A percentile compares a stretch with the other conserved stretches of the same genome.
Evolutionary conservation across 2,329 filamentous ascomycete species (phyloP).

Genomic region (Fusarium annulatum): DNA sequence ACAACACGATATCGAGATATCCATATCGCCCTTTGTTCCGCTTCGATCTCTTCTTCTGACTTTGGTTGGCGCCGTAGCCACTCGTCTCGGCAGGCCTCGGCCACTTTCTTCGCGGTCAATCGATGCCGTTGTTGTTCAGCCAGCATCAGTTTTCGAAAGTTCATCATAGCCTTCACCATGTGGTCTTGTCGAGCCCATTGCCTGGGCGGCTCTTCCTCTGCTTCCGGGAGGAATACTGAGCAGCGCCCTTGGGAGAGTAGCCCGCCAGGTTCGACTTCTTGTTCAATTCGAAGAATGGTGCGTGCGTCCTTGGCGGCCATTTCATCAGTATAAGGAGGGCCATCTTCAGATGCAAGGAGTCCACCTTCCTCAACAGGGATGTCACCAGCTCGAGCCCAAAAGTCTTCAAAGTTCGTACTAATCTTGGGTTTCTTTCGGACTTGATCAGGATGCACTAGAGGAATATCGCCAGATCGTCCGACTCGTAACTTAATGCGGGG

Average conservation of each 20-base stretch:
- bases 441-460: slow-evolving; percentile 69
- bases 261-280: slow-evolving; percentile 80
- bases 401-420: slow-evolving; percentile 67
- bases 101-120: slow-evolving; percentile 80
- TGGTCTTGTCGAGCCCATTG: slow-evolving; percentile 93
- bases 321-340: slow-evolving; percentile 67
- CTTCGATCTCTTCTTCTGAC: slow-evolving; percentile 81
- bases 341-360: slow-evolving; percentile 65
- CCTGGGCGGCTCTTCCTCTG: slow-evolving; percentile 75
- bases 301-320: slow-evolving; percentile 75
- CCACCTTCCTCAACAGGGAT: slow-evolving; percentile 70
- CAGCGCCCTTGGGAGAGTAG: slow-evolving; percentile 77
- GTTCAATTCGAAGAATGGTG: slow-evolving; percentile 75
- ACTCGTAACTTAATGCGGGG: slow-evolving; percentile 64
- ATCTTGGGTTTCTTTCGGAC: slow-evolving; percentile 65
- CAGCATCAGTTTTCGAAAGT: slow-evolving; percentile 83
- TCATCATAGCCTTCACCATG: slow-evolving; percentile 79
- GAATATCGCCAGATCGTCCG: slow-evolving; percentile 55
- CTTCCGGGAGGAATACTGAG: slow-evolving; percentile 78
- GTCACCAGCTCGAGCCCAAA: slow-evolving; percentile 60
- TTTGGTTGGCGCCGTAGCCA: slow-evolving; percentile 81
- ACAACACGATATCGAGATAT: slow-evolving; percentile 78
- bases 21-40: slow-evolving; percentile 77
- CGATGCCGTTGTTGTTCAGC: slow-evolving; percentile 83
- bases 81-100: slow-evolving; percentile 80